These are phyloP conservation scores for Musa beccarii DNA, from an alignment of 176 grass and related monocot species.

Conservation along the genomic window DNA sequence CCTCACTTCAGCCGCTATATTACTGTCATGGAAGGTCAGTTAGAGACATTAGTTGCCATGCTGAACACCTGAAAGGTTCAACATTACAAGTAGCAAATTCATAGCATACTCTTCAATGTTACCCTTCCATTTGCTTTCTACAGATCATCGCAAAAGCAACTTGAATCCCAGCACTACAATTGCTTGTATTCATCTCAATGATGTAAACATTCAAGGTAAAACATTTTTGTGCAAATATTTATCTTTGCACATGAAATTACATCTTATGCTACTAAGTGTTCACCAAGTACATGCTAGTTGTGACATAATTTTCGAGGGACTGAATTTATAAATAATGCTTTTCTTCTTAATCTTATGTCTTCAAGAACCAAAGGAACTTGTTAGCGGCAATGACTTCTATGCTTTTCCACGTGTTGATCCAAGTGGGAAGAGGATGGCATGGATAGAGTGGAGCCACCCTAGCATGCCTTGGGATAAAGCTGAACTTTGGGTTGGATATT, in stretches of 20 bases:
- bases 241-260: slow-evolving; percentile 10
- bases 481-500: slow-evolving; percentile 88
- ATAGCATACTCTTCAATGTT: not conserved
- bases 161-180: slow-evolving; percentile 75
- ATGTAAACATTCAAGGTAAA: slow-evolving; percentile 46
- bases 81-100: not conserved
- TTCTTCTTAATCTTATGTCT: slow-evolving; percentile 10
- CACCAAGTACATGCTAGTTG: not conserved
- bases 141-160: slow-evolving; percentile 60
- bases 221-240: slow-evolving; percentile 9
- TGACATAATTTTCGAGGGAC: not conserved
- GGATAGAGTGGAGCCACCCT: slow-evolving; percentile 92
- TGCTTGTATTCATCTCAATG: slow-evolving; percentile 37
- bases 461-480: slow-evolving; percentile 96
- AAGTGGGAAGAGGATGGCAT: slow-evolving; percentile 55
- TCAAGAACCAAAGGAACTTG: slow-evolving; percentile 76
- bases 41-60: not conserved
- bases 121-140: slow-evolving; percentile 16
- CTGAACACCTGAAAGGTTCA: not conserved
- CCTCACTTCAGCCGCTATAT: slow-evolving; percentile 74
- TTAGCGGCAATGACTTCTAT: slow-evolving; percentile 85
- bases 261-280: not conserved
- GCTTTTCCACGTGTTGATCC: slow-evolving; percentile 88
- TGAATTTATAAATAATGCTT: not conserved
- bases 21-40: slow-evolving; percentile 81